Evolutionary conservation across 257 asterid genomes (phyloP).

Genomic region (Solanum etuberosum): DNA sequence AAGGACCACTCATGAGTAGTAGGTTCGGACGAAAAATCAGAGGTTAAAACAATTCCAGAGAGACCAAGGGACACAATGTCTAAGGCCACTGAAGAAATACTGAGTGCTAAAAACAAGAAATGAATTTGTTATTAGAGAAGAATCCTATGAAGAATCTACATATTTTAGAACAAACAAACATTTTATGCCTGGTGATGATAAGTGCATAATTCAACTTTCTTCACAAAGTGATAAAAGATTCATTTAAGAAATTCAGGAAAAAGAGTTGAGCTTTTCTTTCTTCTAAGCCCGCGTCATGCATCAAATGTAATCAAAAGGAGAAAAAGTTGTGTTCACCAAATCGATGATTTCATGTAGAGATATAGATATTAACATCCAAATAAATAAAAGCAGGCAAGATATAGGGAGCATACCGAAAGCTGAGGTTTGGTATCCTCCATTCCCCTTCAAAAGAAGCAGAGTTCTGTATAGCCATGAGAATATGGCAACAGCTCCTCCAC

Average conservation of each 20-base stretch:
- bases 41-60: slow-evolving; percentile 2
- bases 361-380: background rate
- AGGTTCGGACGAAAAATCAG: background rate
- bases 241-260: background rate
- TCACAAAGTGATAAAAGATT: background rate
- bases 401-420: slow-evolving; percentile 14
- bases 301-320: background rate
- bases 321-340: background rate
- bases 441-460: slow-evolving; percentile 65
- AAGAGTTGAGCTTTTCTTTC: background rate
- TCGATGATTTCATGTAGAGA: background rate
- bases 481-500: slow-evolving; percentile 87
- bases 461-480: slow-evolving; percentile 89
- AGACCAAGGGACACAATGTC: background rate
- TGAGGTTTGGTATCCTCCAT: background rate
- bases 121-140: background rate
- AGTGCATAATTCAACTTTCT: background rate
- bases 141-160: background rate
- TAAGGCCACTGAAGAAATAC: background rate
- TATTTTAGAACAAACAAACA: background rate
- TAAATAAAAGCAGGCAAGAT: background rate
- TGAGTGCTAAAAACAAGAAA: background rate
- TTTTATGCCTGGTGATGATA: background rate
- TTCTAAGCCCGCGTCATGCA: background rate
- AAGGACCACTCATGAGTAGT: background rate